A percentile compares a stretch with the other conserved stretches of the same genome.
phyloP scores from a whole-genome alignment of 129 eudicot genomes.

The Cynara cardunculus region DNA sequence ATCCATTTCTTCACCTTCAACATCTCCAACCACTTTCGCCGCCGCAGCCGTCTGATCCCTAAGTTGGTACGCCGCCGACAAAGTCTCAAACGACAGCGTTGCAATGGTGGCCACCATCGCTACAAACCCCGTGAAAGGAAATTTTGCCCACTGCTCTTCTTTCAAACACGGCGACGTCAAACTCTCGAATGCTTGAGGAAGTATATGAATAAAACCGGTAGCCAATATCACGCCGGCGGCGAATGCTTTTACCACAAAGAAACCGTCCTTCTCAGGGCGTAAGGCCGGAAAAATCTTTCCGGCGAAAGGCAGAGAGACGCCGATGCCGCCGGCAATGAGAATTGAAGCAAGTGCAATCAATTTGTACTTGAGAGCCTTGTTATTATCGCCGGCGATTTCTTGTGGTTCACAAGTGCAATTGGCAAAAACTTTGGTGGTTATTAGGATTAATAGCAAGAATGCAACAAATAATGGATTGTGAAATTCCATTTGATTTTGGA shows the following conservation, averaged over 20 bases:
- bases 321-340: slow-evolving; percentile 36
- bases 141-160: slow-evolving; percentile 33
- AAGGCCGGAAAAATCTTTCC: slow-evolving; percentile 36
- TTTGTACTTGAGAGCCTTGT: slow-evolving; percentile 37
- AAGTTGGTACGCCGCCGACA: slow-evolving; percentile 31
- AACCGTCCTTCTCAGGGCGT: slow-evolving; percentile 36
- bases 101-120: slow-evolving; percentile 44
- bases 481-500: slow-evolving; percentile 7
- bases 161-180: slow-evolving; percentile 39
- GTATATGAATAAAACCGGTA: slow-evolving; percentile 46
- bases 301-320: slow-evolving; percentile 38
- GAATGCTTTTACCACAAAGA: slow-evolving; percentile 47
- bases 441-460: slow-evolving; percentile 15
- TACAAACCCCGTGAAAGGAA: slow-evolving; percentile 47
- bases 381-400: slow-evolving; percentile 12
- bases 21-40: slow-evolving; percentile 12
- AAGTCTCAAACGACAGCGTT: slow-evolving; percentile 41
- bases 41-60: slow-evolving; percentile 25
- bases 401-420: slow-evolving; percentile 33
- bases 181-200: slow-evolving; percentile 45
- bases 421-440: slow-evolving; percentile 17
- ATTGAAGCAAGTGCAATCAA: slow-evolving; percentile 42
- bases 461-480: background rate
- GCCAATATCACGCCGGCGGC: slow-evolving; percentile 58
- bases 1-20: slow-evolving; percentile 10